Percentiles rank a stretch among this genome's conserved stretches.
Evolutionary conservation across 176 grass and related monocot genomes (phyloP).

Genomic region (Poa pratensis): DNA sequence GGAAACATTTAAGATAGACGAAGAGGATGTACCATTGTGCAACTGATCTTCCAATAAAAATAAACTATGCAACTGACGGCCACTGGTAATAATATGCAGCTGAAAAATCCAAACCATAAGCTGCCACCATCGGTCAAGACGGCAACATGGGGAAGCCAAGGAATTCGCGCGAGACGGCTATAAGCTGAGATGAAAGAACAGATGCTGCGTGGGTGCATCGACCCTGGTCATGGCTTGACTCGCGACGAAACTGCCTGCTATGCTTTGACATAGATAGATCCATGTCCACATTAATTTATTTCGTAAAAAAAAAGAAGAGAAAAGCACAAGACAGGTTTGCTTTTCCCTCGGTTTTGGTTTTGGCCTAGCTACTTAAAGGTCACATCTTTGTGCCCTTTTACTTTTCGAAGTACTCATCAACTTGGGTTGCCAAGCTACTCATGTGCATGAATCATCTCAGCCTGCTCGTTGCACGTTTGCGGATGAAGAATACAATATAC

Average conservation of each 20-base stretch:
- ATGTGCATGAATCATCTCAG: too few species aligned
- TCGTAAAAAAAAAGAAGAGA: too few species aligned
- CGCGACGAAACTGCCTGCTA: neutral
- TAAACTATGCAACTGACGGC: neutral
- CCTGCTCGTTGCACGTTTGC: too few species aligned
- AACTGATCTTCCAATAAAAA: too few species aligned
- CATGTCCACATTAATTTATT: too few species aligned
- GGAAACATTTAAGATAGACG: neutral
- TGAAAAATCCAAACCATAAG: neutral
- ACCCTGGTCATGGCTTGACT: neutral
- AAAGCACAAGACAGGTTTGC: neutral
- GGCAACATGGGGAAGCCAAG: neutral
- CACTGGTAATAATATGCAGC: neutral
- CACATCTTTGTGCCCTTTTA: neutral
- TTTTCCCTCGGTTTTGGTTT: neutral
- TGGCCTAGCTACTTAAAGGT: neutral
- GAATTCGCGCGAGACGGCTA: neutral
- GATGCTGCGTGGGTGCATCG: neutral
- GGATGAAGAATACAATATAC: too few species aligned
- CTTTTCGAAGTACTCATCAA: neutral
- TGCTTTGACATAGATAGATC: neutral
- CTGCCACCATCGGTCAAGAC: neutral
- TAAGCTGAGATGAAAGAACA: neutral
- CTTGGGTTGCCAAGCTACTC: too few species aligned
- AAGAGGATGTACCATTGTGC: neutral